A percentile compares a stretch with the other conserved stretches of the same genome.
phyloP scores from a whole-genome alignment of 371 early-diverging fungal species.

The Syncephalastrum contaminatum region DNA sequence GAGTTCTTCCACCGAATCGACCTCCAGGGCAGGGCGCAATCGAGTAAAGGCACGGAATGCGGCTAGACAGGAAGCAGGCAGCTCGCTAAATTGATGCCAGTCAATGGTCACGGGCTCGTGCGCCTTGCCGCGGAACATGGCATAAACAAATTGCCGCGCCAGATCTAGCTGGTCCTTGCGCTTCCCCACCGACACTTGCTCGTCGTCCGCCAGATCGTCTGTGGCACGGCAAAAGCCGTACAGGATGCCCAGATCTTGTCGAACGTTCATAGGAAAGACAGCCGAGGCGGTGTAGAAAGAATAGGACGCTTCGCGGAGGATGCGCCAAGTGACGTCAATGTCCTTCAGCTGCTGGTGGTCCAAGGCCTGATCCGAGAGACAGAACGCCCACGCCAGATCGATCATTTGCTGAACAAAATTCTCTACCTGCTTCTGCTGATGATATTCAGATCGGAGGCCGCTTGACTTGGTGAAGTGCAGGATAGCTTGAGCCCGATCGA shows the following conservation, averaged over 20 bases:
- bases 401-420: slow-evolving; percentile 1
- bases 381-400: slow-evolving; percentile 27
- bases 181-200: slow-evolving; percentile 19
- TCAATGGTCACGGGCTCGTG: slow-evolving; percentile 16
- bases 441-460: not conserved
- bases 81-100: slow-evolving; percentile 22
- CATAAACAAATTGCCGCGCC: slow-evolving; percentile 26
- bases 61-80: slow-evolving; percentile 30
- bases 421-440: no score
- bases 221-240: slow-evolving; percentile 66
- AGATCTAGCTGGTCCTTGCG: slow-evolving; percentile 24
- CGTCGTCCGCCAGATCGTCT: slow-evolving; percentile 59
- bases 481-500: slow-evolving; percentile 51
- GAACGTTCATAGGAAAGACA: slow-evolving; percentile 45
- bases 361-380: slow-evolving; percentile 28
- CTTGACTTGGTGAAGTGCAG: slow-evolving; percentile 21
- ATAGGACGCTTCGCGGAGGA: slow-evolving; percentile 39
- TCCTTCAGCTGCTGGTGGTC: slow-evolving; percentile 22
- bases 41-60: slow-evolving; percentile 38
- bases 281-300: slow-evolving; percentile 58
- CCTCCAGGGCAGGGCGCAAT: slow-evolving; percentile 36
- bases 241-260: slow-evolving; percentile 52
- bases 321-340: slow-evolving; percentile 26
- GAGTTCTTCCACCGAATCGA: slow-evolving; percentile 45
- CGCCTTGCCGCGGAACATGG: slow-evolving; percentile 25